A percentile compares a stretch with the other conserved stretches of the same genome.
Conservation (phyloP, 345 rosid species). For the Raphanus sativus region DNA sequence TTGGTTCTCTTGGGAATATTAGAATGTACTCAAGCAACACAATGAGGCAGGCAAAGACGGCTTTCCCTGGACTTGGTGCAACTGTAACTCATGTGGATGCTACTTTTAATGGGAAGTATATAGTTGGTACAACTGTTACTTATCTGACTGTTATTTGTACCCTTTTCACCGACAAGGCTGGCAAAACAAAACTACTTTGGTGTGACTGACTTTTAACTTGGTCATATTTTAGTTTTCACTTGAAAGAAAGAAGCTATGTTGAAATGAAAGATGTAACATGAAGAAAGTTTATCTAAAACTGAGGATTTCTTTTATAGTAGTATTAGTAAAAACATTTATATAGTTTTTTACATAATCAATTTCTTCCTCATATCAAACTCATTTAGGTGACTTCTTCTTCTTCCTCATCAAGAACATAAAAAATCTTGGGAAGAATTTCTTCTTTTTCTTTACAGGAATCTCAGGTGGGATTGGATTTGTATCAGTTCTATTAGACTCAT, state of each 20-base stretch:
- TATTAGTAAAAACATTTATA: not conserved
- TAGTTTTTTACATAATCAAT: not conserved
- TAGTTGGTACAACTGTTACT: too few species aligned
- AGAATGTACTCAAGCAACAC: too few species aligned
- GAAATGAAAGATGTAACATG: not conserved
- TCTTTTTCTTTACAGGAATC: constrained; percentile 61
- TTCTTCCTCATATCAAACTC: constrained; percentile 15
- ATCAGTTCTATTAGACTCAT: constrained; percentile 38
- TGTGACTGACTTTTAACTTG: constrained; percentile 15
- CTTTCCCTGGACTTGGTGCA: constrained; percentile 3
- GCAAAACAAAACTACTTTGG: not conserved
- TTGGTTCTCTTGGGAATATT: too few species aligned
- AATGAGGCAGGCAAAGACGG: too few species aligned
- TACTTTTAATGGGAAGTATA: not conserved
- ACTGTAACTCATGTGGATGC: constrained; percentile 27
- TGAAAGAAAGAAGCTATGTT: not conserved
- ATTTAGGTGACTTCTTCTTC: constrained; percentile 48
- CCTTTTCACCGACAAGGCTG: too few species aligned
- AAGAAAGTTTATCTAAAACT: not conserved
- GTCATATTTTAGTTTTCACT: constrained; percentile 10
- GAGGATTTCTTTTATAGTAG: not conserved
- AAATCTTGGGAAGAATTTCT: constrained; percentile 65
- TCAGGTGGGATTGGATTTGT: constrained; percentile 33
- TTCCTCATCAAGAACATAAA: constrained; percentile 63
- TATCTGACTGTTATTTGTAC: too few species aligned